Evolutionary conservation across 2,329 filamentous ascomycete genomes (phyloP), one percentile per base, ranked within the genome.

Genomic region (Raffaelea ambrosiae): DNA sequence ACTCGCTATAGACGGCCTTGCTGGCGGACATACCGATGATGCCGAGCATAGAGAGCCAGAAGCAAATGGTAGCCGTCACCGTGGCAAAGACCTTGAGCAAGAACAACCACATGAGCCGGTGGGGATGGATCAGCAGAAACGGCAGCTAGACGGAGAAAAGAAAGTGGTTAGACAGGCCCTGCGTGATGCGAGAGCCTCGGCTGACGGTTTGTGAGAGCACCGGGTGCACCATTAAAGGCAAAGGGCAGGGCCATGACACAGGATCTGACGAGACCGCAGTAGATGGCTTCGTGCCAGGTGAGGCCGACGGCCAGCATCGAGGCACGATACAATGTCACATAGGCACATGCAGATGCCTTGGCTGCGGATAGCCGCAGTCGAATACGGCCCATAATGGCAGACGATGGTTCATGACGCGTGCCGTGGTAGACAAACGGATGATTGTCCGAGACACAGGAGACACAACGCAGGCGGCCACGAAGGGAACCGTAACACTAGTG

Each of bases 21-120:
- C 72, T 69, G 8, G 76, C 74, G 0, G 72, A 73, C 5, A 74
- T 72, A 41, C 73, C 71, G 29, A 77, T 68, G 54, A 79, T 78
- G 35, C 77, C 77, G 54, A 73, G 64, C 14, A 71, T 56, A 39
- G 64, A 71, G 55, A 65, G 67, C 54, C 65, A 63, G 9, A 60
- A 62, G 44, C 66, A 33, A 16, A 33, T 33, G 29, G 63, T 60
- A n/a, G 62, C 59, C 1, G 60, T 55, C 8, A 61, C 59, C 8
- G 59, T 62, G 40, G 58, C 59, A 44, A 65, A 47, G 9, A 59
- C 57, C 59, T 68, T 69, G 53, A 65, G 55, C 8, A 72, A 65
- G 48, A 74, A 73, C 42, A 74, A 58, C 61, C 65, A 74, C 22
- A 66, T 60, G 29, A 76, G 61, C 48, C 66, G 68, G 48, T 72